A percentile compares a stretch with the other conserved stretches of the same genome.
phyloP scores from a whole-genome alignment of 148 eudicot genomes.

The Fagopyrum homotropicum region DNA sequence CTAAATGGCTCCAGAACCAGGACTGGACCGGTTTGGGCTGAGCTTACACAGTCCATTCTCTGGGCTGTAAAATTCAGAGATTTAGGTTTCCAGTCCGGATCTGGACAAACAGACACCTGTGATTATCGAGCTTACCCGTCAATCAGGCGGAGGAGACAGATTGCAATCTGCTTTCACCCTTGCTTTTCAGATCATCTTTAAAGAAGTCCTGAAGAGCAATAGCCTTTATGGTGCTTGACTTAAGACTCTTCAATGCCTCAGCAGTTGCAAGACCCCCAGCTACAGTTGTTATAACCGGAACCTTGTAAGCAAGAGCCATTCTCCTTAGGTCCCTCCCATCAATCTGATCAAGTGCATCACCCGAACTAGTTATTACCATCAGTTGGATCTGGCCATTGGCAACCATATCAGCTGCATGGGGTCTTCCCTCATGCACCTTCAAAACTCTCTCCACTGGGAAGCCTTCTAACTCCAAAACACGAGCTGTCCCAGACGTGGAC shows the following conservation, averaged over 20 bases:
- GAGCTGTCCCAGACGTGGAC: conserved; percentile 87
- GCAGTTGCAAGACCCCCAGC: conserved; percentile 88
- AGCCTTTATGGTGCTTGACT: conserved; percentile 53
- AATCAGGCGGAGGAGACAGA: conserved; percentile 1
- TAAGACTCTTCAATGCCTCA: conserved; percentile 77
- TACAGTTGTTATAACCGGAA: conserved; percentile 81
- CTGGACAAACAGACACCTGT: too few relatives aligned
- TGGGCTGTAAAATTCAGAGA: too few relatives aligned
- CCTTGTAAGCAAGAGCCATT: conserved; percentile 86
- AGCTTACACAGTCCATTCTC: too few relatives aligned
- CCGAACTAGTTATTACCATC: conserved; percentile 96
- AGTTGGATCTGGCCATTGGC: conserved; percentile 79
- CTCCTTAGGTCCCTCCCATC: conserved; percentile 87
- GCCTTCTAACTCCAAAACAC: conserved; percentile 65
- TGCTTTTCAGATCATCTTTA: conserved; percentile 19
- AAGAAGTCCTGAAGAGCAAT: conserved; percentile 95
- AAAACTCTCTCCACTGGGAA: conserved; percentile 74
- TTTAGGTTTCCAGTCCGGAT: too few relatives aligned
- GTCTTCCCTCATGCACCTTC: conserved; percentile 97
- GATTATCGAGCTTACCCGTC: background rate
- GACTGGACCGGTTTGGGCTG: too few relatives aligned
- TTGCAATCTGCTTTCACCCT: conserved; percentile 16
- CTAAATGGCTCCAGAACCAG: too few relatives aligned
- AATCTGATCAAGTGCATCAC: conserved; percentile 76
- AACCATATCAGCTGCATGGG: conserved; percentile 91